Conservation (phyloP, 2,329 filamentous ascomycete genomes). For the Penicillium sp. region DNA sequence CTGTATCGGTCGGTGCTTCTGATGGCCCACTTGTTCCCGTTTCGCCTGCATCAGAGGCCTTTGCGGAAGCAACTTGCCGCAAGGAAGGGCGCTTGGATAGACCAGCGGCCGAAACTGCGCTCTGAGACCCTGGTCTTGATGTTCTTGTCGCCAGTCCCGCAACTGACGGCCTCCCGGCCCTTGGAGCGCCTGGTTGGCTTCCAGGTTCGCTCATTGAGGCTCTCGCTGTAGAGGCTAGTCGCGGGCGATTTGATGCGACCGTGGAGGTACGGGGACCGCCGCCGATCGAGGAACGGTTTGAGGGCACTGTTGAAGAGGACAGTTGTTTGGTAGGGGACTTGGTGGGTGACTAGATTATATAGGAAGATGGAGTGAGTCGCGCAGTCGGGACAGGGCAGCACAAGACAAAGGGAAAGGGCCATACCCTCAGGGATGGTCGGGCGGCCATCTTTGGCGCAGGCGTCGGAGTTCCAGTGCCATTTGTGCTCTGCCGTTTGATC, state of each 20-base stretch:
- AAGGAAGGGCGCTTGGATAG: constrained; percentile 38
- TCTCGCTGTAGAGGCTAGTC: constrained; percentile 58
- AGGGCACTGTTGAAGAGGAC: constrained; percentile 57
- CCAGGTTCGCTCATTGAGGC: constrained; percentile 69
- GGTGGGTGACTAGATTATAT: constrained; percentile 63
- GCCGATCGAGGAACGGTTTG: constrained; percentile 41
- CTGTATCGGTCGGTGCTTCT: constrained; percentile 33
- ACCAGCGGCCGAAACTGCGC: constrained; percentile 24
- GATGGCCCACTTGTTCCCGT: constrained; percentile 28
- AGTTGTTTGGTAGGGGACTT: constrained; percentile 80
- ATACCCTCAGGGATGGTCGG: constrained; percentile 42
- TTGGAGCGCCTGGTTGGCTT: constrained; percentile 31
- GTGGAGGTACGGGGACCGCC: constrained; percentile 56
- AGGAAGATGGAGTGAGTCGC: neutral
- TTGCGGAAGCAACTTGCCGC: constrained; percentile 30
- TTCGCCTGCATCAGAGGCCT: constrained; percentile 30
- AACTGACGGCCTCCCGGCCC: constrained; percentile 43
- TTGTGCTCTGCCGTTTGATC: constrained; percentile 67
- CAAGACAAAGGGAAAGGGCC: neutral
- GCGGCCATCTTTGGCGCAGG: constrained; percentile 58
- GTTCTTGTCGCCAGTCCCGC: constrained; percentile 35
- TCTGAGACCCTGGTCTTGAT: constrained; percentile 35
- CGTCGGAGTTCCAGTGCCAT: constrained; percentile 68
- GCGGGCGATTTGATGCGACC: constrained; percentile 50
- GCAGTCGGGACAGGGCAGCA: neutral